Conservation (phyloP, 192 early-diverging fungal species). For the Dispira simplex region DNA sequence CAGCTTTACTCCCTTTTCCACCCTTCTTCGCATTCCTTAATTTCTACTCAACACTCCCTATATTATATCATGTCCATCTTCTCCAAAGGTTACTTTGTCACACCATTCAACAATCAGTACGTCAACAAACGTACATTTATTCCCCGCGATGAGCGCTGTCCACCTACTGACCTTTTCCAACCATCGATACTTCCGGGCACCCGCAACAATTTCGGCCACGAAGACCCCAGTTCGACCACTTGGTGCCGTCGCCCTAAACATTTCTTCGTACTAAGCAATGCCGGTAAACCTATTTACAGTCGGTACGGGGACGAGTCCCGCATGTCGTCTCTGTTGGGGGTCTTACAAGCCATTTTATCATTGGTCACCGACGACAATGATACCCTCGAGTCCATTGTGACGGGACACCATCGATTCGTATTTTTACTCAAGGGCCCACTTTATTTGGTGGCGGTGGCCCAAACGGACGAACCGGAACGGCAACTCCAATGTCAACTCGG, state of each 20-base stretch:
- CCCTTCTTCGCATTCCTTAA: no score
- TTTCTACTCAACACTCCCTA: no score
- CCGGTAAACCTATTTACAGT: constrained; percentile 91
- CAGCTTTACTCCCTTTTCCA: no score
- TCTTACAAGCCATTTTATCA: constrained; percentile 78
- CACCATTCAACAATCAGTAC: constrained; percentile 1
- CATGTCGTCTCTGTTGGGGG: constrained; percentile 73
- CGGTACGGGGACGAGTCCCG: constrained; percentile 86
- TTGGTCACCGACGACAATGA: constrained; percentile 77
- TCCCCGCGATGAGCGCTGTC: neutral
- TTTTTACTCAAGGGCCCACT: constrained; percentile 69
- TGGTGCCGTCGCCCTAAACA: constrained; percentile 37
- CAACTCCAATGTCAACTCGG: constrained; percentile 67
- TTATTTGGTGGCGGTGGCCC: constrained; percentile 69
- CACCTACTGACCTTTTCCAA: neutral
- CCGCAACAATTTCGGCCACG: constrained; percentile 1
- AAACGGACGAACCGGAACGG: constrained; percentile 57
- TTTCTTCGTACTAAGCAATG: constrained; percentile 82
- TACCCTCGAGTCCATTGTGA: constrained; percentile 35
- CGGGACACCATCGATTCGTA: constrained; percentile 62
- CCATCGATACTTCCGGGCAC: neutral
- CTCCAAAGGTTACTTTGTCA: neutral
- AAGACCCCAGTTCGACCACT: neutral
- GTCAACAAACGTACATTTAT: neutral
- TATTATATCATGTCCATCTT: neutral